Base-by-base conservation (phyloP, 208 protist genomes). In the Trypanosoma avium region DNA sequence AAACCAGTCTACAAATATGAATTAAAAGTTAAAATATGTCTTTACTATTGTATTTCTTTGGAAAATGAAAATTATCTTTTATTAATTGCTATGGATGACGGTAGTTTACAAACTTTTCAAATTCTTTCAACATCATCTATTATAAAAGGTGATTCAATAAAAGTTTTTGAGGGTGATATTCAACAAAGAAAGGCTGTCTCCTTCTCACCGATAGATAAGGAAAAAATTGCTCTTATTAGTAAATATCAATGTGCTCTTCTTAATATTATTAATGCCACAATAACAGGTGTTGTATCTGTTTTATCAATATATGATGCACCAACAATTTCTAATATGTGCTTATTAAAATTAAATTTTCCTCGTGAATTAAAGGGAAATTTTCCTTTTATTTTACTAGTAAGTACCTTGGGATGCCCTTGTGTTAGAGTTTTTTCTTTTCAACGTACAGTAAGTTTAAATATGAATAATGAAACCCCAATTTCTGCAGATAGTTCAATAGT, bases 401-500 rank as follows among this genome's bases (percentile, higher is more conserved):
- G 36, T 53, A 26, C 63, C 2, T 0, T 29, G 4, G 61, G 63
- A 17, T 19, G 47, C 4, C 13, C 33, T 4, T 49, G 45, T 32
- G 63, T 69, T 35, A 29, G 40, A 9, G 9, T 59, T 22, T 52
- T 50, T 60, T 50, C 63, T 21, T 69, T 69, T 69, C 52, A 55
- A 43, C 48, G 47, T 17, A 65, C 26, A 12, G 30, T 17, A 45
- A 46, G 21, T 21, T 3, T 46, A 29, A 29, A 21, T 24, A 27
- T 46, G 32, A 38, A 56, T 38, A 33, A 21, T 26, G 47, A 65
- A 4, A 12, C 24, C 2, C 19, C 13, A 22, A n/a, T 30, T 7
- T 60, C 38, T 19, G 55, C 21, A n/a, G 10, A 9, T 1, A 47
- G 45, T 48, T 45, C 40, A 19, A 17, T 12, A 1, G 24, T 60